Percentiles rank a stretch among this genome's conserved stretches.
Evolutionary conservation across 192 early-diverging fungal genomes (phyloP).

Genomic region (Linnemannia schmuckeri): DNA sequence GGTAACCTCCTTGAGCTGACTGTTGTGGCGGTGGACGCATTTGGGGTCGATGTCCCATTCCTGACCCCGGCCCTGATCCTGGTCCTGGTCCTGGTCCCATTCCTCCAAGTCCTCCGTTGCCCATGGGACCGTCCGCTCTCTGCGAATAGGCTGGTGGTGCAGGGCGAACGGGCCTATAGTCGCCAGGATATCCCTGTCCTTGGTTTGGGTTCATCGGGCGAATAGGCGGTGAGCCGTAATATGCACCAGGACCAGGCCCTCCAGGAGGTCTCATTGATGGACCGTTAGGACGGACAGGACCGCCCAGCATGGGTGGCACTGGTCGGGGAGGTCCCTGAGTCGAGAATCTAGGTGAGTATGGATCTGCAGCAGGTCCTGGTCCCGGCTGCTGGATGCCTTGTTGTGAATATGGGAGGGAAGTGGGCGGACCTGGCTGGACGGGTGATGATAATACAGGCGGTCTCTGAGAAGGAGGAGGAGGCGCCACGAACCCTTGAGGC

Average conservation of each 20-base stretch:
- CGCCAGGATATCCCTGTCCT: conserved; percentile 38
- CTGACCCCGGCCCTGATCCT: conserved; percentile 15
- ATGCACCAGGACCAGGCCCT: conserved; percentile 9
- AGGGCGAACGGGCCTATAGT: conserved; percentile 27
- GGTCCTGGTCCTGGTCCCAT: conserved; percentile 25
- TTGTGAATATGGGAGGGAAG: conserved; percentile 32
- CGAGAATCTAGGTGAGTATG: conserved; percentile 35
- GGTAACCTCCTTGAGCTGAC: conserved; percentile 3
- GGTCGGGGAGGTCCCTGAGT: conserved; percentile 32
- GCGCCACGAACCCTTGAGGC: conserved; percentile 23
- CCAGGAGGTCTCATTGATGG: conserved; percentile 38
- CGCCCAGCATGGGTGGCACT: conserved; percentile 9
- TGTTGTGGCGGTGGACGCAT: conserved; percentile 18
- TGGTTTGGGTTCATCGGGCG: conserved; percentile 30
- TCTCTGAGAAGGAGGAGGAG: conserved; percentile 18
- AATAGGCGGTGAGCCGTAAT: conserved; percentile 32
- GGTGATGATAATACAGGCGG: conserved; percentile 40
- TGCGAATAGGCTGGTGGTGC: not conserved
- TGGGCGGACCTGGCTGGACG: conserved; percentile 12
- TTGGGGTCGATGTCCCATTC: conserved; percentile 23
- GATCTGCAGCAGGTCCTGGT: conserved; percentile 9
- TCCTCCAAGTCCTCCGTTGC: conserved; percentile 24
- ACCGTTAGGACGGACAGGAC: conserved; percentile 37
- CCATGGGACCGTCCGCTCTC: conserved; percentile 28
- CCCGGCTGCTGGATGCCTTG: conserved; percentile 7